Conservation (phyloP, 805 yeast species). For the Candida taoyuanica region DNA sequence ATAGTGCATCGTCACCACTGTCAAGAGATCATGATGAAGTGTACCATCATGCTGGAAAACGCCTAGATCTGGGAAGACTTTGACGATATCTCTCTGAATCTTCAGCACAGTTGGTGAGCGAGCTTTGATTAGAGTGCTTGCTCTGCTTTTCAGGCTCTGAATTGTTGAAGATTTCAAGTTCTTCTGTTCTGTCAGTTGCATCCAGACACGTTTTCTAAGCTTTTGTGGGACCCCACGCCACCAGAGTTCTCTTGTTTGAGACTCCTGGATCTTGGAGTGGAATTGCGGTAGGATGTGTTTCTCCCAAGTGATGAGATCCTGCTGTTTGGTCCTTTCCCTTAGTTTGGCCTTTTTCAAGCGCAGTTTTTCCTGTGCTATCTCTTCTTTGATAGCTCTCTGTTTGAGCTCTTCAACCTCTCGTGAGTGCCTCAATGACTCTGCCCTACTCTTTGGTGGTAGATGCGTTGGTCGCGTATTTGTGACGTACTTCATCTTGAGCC, state of each 20-base stretch:
- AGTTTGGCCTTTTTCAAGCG: conserved; percentile 31
- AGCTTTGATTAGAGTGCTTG: conserved; percentile 6
- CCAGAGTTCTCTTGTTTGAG: conserved; percentile 48
- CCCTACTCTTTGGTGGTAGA: conserved; percentile 58
- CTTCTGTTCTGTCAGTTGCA: conserved; percentile 36
- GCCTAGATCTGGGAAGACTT: conserved; percentile 34
- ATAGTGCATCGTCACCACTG: conserved; percentile 32
- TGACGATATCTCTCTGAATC: conserved; percentile 23
- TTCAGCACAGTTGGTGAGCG: conserved; percentile 7
- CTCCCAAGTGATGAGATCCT: conserved; percentile 40
- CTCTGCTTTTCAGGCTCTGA: conserved; percentile 3
- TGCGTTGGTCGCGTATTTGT: conserved; percentile 57
- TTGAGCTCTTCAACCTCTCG: conserved; percentile 45
- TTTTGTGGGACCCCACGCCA: conserved; percentile 55
- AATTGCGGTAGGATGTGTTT: conserved; percentile 35
- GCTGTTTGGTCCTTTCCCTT: conserved; percentile 31
- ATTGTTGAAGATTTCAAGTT: conserved; percentile 16
- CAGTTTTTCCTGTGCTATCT: conserved; percentile 30
- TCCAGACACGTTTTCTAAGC: conserved; percentile 49
- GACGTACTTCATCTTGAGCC: conserved; percentile 23
- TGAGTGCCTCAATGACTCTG: conserved; percentile 51
- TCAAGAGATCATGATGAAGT: conserved; percentile 30
- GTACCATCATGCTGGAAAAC: conserved; percentile 31
- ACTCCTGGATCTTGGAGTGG: conserved; percentile 30
- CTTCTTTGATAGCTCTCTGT: conserved; percentile 36